Conservation (phyloP, 129 eudicot species). For the Helianthus annuus region HanXRQr2.0-SUNRISE NC_035444.2:20877845-20878344, state of each 20-base stretch:
- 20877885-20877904: background rate
- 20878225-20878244: background rate
- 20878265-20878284: background rate
- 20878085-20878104: background rate
- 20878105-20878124: background rate
- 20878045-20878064: background rate
- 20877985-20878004: slow-evolving; percentile 70
- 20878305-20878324: too few species aligned
- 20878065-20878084: slow-evolving; percentile 15
- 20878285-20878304: background rate
- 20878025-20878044: slow-evolving; percentile 26
- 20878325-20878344: too few species aligned
- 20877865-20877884: background rate
- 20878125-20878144: background rate
- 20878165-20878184: background rate
- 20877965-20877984: slow-evolving; percentile 94
- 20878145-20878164: background rate
- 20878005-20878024: slow-evolving; percentile 37
- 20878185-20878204: background rate
- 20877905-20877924: background rate
- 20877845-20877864: background rate
- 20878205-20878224: background rate
- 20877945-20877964: slow-evolving; percentile 49
- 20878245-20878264: background rate
- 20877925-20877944: background rate